Base-by-base conservation (phyloP, 768 basidiomycete species). In the Flagelloscypha sp. region DNA sequence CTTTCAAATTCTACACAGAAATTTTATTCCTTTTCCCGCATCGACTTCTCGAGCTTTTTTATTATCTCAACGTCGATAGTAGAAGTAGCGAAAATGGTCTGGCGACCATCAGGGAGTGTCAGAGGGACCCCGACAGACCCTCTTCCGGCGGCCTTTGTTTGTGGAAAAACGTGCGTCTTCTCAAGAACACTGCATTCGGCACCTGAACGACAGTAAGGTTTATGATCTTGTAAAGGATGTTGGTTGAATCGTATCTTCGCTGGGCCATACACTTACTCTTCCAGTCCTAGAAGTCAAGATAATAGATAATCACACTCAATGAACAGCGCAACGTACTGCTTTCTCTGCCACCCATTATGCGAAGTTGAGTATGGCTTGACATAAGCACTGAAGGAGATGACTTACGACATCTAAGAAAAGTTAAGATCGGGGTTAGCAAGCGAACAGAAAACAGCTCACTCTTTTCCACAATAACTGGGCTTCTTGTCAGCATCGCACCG, bases 201-300 rank as follows among this genome's bases (percentile, higher is more conserved):
- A 7, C 55, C 56, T 1, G 55, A 48, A 16, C 34, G 46, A 41
- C 58, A 62, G 44, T 54, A 60, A 2, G 56, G 54, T 38, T 59
- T 62, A 46, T 62, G 60, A 41, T 46, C n/a, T n/a, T n/a, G n/a
- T n/a, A n/a, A n/a, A n/a, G n/a, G n/a, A n/a, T n/a, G n/a, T n/a
- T n/a, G n/a, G n/a, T n/a, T n/a, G n/a, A n/a, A n/a, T n/a, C n/a
- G n/a, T n/a, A n/a, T n/a, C n/a, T n/a, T n/a, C n/a, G n/a, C n/a
- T n/a, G n/a, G n/a, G n/a, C n/a, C n/a, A n/a, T n/a, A n/a, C n/a
- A n/a, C n/a, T n/a, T n/a, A n/a, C n/a, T 59, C 29, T 52, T 52
- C 60, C 58, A 60, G 38, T 60, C 57, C 38, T 50, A 13, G 25
- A 1, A 25, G 25, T 8, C 27, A 21, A 11, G 11, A 10, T 5